Conservation (phyloP, 2,329 filamentous ascomycete genomes). For the Fusarium pseudoanthophilum region DNA sequence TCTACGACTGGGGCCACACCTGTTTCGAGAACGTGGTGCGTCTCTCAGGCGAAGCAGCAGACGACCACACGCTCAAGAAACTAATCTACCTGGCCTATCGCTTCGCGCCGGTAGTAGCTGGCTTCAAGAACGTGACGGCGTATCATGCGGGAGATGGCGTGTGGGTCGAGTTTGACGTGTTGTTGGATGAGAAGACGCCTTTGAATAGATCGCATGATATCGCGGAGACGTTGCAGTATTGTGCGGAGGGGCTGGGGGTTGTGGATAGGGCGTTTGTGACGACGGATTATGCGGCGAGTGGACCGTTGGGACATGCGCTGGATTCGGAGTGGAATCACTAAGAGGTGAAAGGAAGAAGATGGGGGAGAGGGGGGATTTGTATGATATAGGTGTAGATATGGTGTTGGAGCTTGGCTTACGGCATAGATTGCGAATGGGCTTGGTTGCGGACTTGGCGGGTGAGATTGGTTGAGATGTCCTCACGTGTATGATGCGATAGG, state of each 20-base stretch:
- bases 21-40: slow-evolving; percentile 48
- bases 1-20: slow-evolving; percentile 74
- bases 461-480: slow-evolving; percentile 3
- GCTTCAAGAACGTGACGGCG: slow-evolving; percentile 49
- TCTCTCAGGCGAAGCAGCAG: slow-evolving; percentile 48
- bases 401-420: neutral
- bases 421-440: neutral
- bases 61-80: slow-evolving; percentile 46
- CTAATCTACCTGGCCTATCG: slow-evolving; percentile 49
- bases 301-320: slow-evolving; percentile 46
- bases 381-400: neutral
- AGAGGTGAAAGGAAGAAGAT: neutral
- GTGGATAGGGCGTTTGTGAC: slow-evolving; percentile 50
- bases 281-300: slow-evolving; percentile 49
- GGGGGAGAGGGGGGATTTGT: neutral
- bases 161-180: slow-evolving; percentile 49
- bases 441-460: neutral
- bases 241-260: slow-evolving; percentile 46
- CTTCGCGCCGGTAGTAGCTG: slow-evolving; percentile 47
- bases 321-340: slow-evolving; percentile 45
- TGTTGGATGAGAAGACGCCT: slow-evolving; percentile 48
- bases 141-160: slow-evolving; percentile 50
- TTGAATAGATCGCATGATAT: slow-evolving; percentile 48
- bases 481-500: neutral
- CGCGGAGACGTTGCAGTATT: slow-evolving; percentile 50